Percentiles rank a stretch among this genome's conserved stretches.
Evolutionary conservation across 768 basidiomycete genomes (phyloP).

Genomic region (Amanita muscaria): DNA sequence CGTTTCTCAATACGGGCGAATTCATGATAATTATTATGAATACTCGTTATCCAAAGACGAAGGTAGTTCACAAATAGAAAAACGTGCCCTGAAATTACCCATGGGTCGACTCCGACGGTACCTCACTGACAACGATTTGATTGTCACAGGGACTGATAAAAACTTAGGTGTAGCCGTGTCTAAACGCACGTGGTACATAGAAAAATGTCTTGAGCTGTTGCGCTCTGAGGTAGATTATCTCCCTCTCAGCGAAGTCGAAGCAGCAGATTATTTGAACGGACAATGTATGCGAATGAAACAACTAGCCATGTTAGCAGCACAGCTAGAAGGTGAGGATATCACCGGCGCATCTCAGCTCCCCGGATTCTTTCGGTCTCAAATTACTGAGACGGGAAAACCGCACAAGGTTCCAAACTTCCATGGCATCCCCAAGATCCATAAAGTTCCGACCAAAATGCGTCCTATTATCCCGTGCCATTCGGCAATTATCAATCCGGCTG

Average conservation of each 20-base stretch:
- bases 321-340: no score
- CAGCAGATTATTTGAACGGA: no score
- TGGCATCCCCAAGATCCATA: not conserved
- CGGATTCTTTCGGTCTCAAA: constrained; percentile 9
- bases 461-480: not conserved
- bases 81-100: no score
- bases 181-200: constrained; percentile 16
- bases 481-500: not conserved
- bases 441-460: not conserved
- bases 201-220: constrained; percentile 6
- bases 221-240: no score
- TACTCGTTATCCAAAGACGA: no score
- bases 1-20: no score
- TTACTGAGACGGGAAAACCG: constrained; percentile 5
- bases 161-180: constrained; percentile 18
- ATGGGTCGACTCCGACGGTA: constrained; percentile 4
- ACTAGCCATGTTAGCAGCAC: no score
- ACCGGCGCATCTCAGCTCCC: constrained; percentile 6
- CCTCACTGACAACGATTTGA: constrained; percentile 14
- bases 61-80: no score
- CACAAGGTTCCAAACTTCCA: constrained; percentile 8
- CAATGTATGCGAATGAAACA: no score
- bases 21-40: no score
- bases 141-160: constrained; percentile 19
- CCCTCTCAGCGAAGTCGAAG: no score